Evolutionary conservation across 306 rosid species (phyloP).

Genomic region (Citrullus amarus): DNA sequence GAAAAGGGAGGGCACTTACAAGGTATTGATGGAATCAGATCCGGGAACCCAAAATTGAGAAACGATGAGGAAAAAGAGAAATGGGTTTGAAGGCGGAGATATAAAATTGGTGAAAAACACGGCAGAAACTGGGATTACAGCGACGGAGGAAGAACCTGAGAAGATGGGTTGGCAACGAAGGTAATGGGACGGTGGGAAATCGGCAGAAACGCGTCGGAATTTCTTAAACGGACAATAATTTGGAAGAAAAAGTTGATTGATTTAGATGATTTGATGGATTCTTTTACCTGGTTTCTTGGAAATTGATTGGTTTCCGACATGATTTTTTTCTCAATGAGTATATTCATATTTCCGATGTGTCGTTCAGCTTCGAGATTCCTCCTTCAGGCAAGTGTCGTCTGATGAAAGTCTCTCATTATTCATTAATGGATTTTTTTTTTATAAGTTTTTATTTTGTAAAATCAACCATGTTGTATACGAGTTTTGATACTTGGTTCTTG

Average conservation of each 20-base stretch:
- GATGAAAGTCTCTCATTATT: not conserved
- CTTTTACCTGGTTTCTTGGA: not conserved
- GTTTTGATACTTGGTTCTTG: too few species aligned
- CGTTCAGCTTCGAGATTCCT: not conserved
- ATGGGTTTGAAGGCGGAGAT: not conserved
- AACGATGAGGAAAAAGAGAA: not conserved
- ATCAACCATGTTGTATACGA: too few species aligned
- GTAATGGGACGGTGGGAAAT: not conserved
- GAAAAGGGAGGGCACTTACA: not conserved
- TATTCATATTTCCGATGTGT: not conserved
- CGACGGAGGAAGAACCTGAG: slow-evolving; percentile 3
- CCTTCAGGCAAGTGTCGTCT: not conserved
- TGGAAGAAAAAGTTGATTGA: not conserved
- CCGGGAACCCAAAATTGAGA: not conserved
- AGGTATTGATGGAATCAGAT: slow-evolving; percentile 5
- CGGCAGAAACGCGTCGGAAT: slow-evolving; percentile 2
- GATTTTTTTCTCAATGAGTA: not conserved
- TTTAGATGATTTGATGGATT: not conserved
- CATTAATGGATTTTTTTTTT: too few species aligned
- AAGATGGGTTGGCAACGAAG: not conserved
- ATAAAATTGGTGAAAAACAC: not conserved
- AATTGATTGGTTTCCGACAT: not conserved
- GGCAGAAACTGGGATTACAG: not conserved
- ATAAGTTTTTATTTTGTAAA: too few species aligned
- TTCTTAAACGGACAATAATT: not conserved